These are phyloP conservation scores for Cryptomeria japonica DNA, from an alignment of 75 land plant species.

Conservation along the genomic window DNA sequence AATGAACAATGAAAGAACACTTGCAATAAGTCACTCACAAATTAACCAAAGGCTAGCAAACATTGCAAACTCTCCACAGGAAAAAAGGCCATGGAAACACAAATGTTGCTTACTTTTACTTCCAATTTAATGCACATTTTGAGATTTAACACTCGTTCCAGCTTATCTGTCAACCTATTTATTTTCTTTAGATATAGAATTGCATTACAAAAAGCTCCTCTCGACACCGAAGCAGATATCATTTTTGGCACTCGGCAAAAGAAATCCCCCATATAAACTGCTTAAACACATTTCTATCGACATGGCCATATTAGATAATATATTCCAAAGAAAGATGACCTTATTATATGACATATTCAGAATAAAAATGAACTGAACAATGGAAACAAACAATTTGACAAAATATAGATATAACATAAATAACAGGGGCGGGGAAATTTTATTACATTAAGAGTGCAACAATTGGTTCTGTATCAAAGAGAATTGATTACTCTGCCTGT, in stretches of 20 bases:
- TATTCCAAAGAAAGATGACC: not conserved
- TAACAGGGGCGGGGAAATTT: not conserved
- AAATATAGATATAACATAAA: not conserved
- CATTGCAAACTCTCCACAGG: not conserved
- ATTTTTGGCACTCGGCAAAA: not conserved
- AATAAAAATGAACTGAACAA: not conserved
- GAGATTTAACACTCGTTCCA: not conserved
- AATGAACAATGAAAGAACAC: not conserved
- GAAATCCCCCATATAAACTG: not conserved
- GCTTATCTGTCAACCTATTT: not conserved
- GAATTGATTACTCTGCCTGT: not conserved
- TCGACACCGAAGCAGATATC: not conserved
- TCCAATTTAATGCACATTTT: not conserved
- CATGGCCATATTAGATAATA: not conserved
- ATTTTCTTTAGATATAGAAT: not conserved
- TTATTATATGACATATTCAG: not conserved
- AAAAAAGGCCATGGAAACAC: not conserved
- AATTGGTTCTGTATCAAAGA: not conserved
- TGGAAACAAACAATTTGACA: not conserved
- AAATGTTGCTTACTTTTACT: not conserved
- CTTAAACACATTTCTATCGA: not conserved
- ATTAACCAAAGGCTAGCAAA: no score
- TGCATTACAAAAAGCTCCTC: not conserved
- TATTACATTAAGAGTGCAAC: not conserved
- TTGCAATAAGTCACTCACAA: not conserved